A percentile compares a stretch with the other conserved stretches of the same genome.
Conservation (phyloP, 768 basidiomycete genomes). For the Phlebiopsis gigantea region DNA sequence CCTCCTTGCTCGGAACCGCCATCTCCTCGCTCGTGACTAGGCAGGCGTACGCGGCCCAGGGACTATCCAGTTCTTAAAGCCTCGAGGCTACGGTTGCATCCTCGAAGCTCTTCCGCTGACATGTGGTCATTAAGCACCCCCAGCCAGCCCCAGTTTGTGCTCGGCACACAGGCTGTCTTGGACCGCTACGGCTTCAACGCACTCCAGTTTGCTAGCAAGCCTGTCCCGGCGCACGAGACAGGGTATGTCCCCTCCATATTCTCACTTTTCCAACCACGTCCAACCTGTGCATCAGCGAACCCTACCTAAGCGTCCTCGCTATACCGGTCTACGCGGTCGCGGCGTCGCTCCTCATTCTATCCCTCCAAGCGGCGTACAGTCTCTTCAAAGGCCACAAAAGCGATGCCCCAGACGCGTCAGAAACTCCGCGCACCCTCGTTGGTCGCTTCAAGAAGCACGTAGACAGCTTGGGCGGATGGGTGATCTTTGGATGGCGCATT, state of each 20-base stretch:
- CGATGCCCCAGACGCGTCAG: not conserved
- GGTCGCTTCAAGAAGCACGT: slow-evolving; percentile 23
- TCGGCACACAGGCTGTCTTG: slow-evolving; percentile 3
- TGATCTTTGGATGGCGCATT: slow-evolving; percentile 29
- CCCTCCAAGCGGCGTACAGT: not conserved
- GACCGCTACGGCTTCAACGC: not conserved
- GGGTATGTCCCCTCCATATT: not conserved
- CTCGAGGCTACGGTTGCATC: not conserved
- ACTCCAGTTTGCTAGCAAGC: not conserved
- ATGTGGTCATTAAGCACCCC: not conserved
- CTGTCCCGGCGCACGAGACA: not conserved
- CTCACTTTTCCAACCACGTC: not conserved
- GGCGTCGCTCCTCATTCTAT: slow-evolving; percentile 1
- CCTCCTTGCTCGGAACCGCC: slow-evolving; percentile 1
- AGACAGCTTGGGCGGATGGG: slow-evolving; percentile 26
- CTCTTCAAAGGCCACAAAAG: not conserved
- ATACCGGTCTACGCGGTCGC: slow-evolving; percentile 10
- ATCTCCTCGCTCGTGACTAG: not conserved
- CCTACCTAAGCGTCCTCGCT: slow-evolving; percentile 3
- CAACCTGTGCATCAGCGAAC: not conserved
- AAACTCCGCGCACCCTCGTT: not conserved
- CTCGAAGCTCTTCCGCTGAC: not conserved
- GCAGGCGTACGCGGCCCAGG: not conserved
- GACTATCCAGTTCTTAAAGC: not conserved
- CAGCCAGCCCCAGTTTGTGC: not conserved